These are phyloP conservation scores for Seminavis robusta DNA, from an alignment of 108 stramenopile genomes.

Conservation along the genomic window DNA sequence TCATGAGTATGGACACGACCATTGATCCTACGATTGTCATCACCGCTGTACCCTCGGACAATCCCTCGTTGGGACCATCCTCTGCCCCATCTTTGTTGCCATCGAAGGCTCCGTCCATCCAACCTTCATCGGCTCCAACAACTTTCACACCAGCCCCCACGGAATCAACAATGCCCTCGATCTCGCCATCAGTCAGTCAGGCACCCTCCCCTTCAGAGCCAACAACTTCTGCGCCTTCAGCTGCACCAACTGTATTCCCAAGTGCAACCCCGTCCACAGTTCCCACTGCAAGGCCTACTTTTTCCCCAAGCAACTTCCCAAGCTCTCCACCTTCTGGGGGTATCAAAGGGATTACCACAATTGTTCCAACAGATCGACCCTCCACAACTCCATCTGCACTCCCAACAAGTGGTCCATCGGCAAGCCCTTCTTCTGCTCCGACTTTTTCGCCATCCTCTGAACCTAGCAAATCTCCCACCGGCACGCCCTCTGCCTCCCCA, in stretches of 20 bases:
- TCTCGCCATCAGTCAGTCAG: too few relatives aligned
- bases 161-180: too few relatives aligned
- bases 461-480: not conserved
- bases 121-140: not conserved
- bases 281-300: too few relatives aligned
- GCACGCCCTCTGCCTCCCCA: not conserved
- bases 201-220: too few relatives aligned
- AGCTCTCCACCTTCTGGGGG: too few relatives aligned
- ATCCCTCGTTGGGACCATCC: not conserved
- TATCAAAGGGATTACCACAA: too few relatives aligned
- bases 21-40: not conserved
- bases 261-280: too few relatives aligned
- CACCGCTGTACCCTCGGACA: not conserved
- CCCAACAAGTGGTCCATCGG: slow-evolving; percentile 1
- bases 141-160: not conserved
- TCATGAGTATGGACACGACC: too few relatives aligned
- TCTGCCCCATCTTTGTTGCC: not conserved
- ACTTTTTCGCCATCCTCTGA: not conserved
- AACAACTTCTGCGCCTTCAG: too few relatives aligned
- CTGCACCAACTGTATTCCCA: too few relatives aligned
- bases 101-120: not conserved
- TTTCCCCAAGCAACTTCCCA: too few relatives aligned
- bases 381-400: slow-evolving; percentile 1
- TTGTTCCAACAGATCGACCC: too few relatives aligned
- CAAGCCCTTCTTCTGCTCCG: slow-evolving; percentile 3